Base-by-base conservation (phyloP, 768 basidiomycete species). In the Russula sp. region DNA sequence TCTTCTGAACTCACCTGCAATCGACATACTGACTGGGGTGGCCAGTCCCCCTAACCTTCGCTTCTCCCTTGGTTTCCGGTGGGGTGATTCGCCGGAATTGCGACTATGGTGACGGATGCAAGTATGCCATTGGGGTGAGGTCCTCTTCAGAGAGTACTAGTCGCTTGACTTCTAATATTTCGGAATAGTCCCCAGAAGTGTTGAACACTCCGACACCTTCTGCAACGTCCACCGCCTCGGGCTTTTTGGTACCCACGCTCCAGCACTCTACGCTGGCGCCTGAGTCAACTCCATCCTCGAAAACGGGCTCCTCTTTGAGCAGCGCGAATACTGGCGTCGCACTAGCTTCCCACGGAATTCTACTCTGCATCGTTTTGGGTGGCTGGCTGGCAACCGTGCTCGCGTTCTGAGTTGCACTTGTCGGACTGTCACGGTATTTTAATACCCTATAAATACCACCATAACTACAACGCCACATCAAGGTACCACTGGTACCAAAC, bases 241-340 rank as follows among this genome's bases (percentile, higher is more conserved):
- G 20, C 7, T 1, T n/a, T 22, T 35, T 56, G 5, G 43, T 47
- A 35, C 2, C 13, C 35, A 29, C 45, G 29, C 16, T 29, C 34
- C n/a, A 38, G 13, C 8, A 34, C 16, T 11, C 54, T 43, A 42
- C 3, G n/a, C 41, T 45, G 6, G n/a, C 1, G 32, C 3, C 36
- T 10, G 14, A 53, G 16, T n/a, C 61, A 34, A 25, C 6, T 34
- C 14, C 22, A 2, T 8, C 1, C 22, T 5, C 6, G n/a, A 9
- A 36, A 16, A 32, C 5, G 3, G 49, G 3, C 10, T 41, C 50
- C 5, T 6, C 16, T 6, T 49, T 8, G 20, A 48, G 20, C 6
- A 54, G 20, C 1, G 39, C 41, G 34, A 63, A 63, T 46, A 46
- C 57, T 54, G 58, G 62, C 46, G 58, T 55, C 16, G 46, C 58